Percentiles rank a stretch among this genome's conserved stretches.
These are phyloP conservation scores for Vitis hybrid DNA, from an alignment of 177 flowering plant genomes.

Conservation along the genomic window DNA sequence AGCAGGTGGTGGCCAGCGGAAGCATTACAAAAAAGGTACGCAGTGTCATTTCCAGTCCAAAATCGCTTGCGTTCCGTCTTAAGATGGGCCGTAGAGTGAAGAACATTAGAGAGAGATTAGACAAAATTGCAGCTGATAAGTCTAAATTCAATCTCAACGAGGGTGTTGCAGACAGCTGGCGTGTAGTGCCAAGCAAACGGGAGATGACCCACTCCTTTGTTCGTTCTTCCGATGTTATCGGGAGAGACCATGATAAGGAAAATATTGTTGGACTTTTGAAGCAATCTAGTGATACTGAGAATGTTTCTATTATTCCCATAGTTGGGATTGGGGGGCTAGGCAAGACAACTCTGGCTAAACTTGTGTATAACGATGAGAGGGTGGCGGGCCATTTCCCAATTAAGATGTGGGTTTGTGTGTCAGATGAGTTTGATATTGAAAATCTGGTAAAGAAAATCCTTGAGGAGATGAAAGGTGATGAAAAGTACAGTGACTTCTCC, in stretches of 20 bases:
- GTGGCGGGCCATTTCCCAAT: conserved; percentile 2
- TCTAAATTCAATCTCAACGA: not conserved
- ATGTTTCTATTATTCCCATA: conserved; percentile 4
- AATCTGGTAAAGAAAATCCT: not conserved
- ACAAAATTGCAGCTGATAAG: conserved; percentile 4
- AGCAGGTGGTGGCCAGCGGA: not conserved
- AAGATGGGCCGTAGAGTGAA: conserved; percentile 9
- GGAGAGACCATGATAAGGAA: conserved; percentile 12
- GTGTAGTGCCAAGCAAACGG: not conserved
- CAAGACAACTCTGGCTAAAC: conserved; percentile 20
- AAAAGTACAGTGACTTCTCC: not conserved
- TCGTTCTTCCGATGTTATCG: not conserved
- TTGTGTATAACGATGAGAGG: conserved; percentile 10
- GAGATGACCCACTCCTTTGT: not conserved
- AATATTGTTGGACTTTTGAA: not conserved
- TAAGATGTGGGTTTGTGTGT: conserved; percentile 15
- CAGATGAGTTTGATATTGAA: conserved; percentile 3
- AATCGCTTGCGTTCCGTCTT: not conserved
- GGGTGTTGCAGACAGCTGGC: not conserved
- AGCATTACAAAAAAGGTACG: not conserved
- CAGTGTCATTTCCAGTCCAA: not conserved
- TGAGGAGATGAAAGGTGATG: not conserved
- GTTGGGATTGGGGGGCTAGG: conserved; percentile 23
- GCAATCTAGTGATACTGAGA: not conserved
- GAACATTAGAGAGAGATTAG: conserved; percentile 7